These are phyloP conservation scores for Colletotrichum agaves DNA, from an alignment of 2,329 filamentous ascomycete species.

Conservation along the genomic window DNA sequence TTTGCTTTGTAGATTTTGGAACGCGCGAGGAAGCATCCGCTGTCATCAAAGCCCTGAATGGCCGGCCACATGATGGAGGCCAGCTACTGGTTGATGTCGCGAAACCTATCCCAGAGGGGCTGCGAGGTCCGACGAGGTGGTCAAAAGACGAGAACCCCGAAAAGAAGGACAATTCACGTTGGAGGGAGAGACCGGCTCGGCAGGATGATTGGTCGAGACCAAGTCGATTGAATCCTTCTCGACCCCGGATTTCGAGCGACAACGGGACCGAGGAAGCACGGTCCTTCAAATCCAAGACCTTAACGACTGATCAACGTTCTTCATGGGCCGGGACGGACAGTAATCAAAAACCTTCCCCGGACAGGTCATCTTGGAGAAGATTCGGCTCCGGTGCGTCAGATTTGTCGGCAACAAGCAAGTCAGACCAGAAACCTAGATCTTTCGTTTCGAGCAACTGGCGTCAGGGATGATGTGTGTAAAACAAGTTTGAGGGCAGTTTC, in stretches of 20 bases:
- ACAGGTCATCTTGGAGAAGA: neutral
- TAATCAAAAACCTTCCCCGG: neutral
- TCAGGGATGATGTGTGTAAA: neutral
- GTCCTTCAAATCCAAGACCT: neutral
- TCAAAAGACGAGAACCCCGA: neutral
- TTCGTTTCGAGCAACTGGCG: conserved; percentile 26
- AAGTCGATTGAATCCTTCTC: neutral
- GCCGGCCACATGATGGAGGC: conserved; percentile 42
- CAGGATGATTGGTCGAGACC: neutral
- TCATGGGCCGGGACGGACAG: rapidly evolving
- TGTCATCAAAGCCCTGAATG: conserved; percentile 58
- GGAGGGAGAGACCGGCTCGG: neutral
- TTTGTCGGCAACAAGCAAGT: neutral
- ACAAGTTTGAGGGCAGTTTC: no score
- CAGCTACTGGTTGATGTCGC: neutral
- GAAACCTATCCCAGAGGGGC: neutral
- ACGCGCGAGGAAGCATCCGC: conserved; percentile 63
- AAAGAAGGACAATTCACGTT: neutral
- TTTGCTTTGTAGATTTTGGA: conserved; percentile 73
- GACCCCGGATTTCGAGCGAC: neutral
- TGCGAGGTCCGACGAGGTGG: neutral
- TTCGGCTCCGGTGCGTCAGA: neutral
- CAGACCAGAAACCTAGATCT: conserved; percentile 1
- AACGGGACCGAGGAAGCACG: neutral
- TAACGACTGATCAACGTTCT: neutral